Base-by-base conservation (phyloP, 441 rosid species). In the Populus hybrid region DNA sequence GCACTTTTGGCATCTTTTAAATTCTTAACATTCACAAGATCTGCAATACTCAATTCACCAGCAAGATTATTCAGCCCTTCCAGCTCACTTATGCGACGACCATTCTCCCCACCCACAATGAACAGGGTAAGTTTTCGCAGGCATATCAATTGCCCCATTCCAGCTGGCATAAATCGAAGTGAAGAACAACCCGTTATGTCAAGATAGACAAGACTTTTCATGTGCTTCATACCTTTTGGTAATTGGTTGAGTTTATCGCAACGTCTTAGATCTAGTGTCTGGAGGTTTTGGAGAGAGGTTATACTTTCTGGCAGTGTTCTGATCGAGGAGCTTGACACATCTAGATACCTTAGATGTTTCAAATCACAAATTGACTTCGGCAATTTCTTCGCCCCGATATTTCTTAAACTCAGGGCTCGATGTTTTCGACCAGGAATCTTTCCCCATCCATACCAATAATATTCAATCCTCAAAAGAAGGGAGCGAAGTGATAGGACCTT, bases 81-180 rank as follows among this genome's bases (percentile, higher is more conserved):
- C 20, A 78, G 42, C 46, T 78, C 77, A 0, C 24, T 0, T 16
- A 68, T 26, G 34, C 32, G n/a, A 57, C 12, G 11, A 24, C 76
- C 80, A 30, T 30, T 30, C 54, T 42, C 30, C 8, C 32, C 32
- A 30, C 32, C 32, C 32, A 30, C 32, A 3, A 30, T 30, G 32
- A 30, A 30, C 32, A 30, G 32, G 32, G 32, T 68, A n/a, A 82
- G 81, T 50, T 71, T 76, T 68, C 67, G 38, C 35, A 82, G 66
- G 46, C 2, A 32, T 9, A 57, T 57, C 57, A 78, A 69, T 57
- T 23, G 14, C 2, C 81, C 64, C 10, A 78, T 67, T 11, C 40
- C 32, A 2, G 18, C 28, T 5, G 77, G 73, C 67, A 70, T 67
- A 34, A 5, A 30, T 26, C 6, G 5, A 11, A 78, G 70, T 21